These are phyloP conservation scores for Paragyromitra xinjiangensis DNA, from an alignment of 495 filamentous ascomycete genomes.

Conservation along the genomic window DNA sequence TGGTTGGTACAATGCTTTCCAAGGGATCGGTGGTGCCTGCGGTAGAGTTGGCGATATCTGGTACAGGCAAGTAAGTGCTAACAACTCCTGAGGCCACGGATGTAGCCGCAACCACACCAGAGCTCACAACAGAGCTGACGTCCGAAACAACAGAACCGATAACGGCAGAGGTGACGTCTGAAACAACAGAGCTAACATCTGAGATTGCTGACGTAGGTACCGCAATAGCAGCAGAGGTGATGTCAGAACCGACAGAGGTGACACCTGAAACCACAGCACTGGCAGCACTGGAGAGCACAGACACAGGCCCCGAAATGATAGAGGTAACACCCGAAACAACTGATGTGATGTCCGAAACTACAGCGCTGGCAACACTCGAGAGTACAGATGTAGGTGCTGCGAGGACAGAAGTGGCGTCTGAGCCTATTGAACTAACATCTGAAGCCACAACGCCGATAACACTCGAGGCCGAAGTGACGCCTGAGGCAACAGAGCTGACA, in stretches of 20 bases:
- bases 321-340: slow-evolving; percentile 29
- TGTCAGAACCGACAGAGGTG: slow-evolving; percentile 41
- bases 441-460: slow-evolving; percentile 21
- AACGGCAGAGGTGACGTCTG: not conserved
- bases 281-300: not conserved
- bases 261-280: slow-evolving; percentile 4
- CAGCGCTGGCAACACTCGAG: not conserved
- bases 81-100: not conserved
- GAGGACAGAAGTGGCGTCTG: slow-evolving; percentile 14
- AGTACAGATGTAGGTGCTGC: slow-evolving; percentile 26
- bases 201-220: not conserved
- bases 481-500: not conserved
- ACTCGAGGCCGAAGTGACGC: slow-evolving; percentile 33
- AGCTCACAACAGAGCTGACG: slow-evolving; percentile 12
- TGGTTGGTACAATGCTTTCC: not conserved
- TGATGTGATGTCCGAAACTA: slow-evolving; percentile 22
- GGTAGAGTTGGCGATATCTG: slow-evolving; percentile 7
- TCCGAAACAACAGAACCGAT: not conserved
- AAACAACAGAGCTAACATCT: not conserved
- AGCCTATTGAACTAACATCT: slow-evolving; percentile 16
- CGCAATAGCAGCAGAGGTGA: slow-evolving; percentile 1
- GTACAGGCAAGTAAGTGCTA: slow-evolving; percentile 2
- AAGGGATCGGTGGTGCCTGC: not conserved
- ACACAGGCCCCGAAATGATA: not conserved
- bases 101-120: slow-evolving; percentile 35